These are phyloP conservation scores for Coffea humblotiana DNA, from an alignment of 305 asterid genomes.

Conservation along the genomic window DNA sequence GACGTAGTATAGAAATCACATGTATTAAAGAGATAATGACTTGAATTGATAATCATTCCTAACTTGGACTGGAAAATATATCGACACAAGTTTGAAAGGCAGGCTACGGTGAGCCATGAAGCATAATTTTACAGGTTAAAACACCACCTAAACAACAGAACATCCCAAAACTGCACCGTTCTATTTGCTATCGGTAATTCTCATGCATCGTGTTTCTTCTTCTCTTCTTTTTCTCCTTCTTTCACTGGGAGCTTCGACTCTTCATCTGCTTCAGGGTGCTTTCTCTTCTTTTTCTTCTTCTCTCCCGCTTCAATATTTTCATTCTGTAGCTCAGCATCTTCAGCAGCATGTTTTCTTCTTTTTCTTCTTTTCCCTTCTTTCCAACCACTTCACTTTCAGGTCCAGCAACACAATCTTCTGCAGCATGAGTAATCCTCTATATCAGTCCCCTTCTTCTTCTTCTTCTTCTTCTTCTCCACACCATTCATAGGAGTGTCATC, in stretches of 20 bases:
- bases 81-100: neutral
- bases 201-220: constrained; percentile 4
- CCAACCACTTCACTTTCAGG: constrained; percentile 37
- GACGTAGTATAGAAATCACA: neutral
- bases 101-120: neutral
- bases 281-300: constrained; percentile 71
- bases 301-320: constrained; percentile 34
- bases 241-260: constrained; percentile 42
- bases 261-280: constrained; percentile 44
- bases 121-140: neutral
- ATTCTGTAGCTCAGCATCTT: constrained; percentile 29
- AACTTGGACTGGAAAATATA: neutral
- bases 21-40: neutral
- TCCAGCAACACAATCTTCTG: constrained; percentile 12
- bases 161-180: neutral
- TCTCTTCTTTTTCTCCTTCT: constrained; percentile 54
- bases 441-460: constrained; percentile 34
- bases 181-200: neutral
- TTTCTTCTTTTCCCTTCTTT: constrained; percentile 68
- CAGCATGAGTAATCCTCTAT: constrained; percentile 30
- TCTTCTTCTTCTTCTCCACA: constrained; percentile 36
- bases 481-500: constrained; percentile 14
- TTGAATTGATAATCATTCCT: neutral
- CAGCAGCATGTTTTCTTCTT: constrained; percentile 43
- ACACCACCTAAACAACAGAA: neutral